Base-by-base conservation (phyloP, 148 eudicot genomes). In the Dianthus caryophyllus region DNA sequence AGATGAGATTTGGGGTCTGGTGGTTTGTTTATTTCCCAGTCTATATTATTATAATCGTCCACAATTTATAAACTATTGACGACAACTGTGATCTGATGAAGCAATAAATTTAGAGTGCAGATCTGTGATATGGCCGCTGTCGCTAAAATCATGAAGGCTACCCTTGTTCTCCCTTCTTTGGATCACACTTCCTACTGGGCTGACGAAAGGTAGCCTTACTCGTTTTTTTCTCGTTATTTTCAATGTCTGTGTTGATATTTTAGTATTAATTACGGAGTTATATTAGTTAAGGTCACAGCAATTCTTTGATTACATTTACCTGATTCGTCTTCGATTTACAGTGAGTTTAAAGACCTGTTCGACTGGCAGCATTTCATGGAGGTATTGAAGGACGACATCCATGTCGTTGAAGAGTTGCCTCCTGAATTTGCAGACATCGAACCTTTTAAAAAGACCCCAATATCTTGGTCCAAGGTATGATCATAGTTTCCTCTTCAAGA, bases 1-100 rank as follows among this genome's bases (percentile, higher is more conserved):
- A 94, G 87, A 94, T 94, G 99, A 88, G 99, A 94, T 94, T 94
- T 94, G 99, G 99, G 99, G 99, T 94, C 82, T 82, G 93, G 75
- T 83, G 67, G 65, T n/a, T 78, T 73, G 72, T 78, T 51, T 73
- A 56, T 68, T 84, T 67, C 46, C 33, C 43, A 44, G 39, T 46
- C n/a, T n/a, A n/a, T n/a, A n/a, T n/a, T n/a, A n/a, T n/a, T n/a
- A n/a, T 9, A 31, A 1, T 75, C 10, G 22, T 4, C 27, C n/a
- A 43, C 31, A 43, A 26, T 62, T 65, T 24, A 52, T 59, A 18
- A 56, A 61, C 47, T 56, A 43, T 72, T 38, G 13, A 27, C n/a
- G n/a, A n/a, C 71, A 47, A 67, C 49, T 72, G 12, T 72, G 74
- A 54, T 77, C 82, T 88, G 82, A 88, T 72, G 64, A 68, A 70